phyloP scores from a whole-genome alignment of 345 rosid species.

The Clausena lansium region DNA sequence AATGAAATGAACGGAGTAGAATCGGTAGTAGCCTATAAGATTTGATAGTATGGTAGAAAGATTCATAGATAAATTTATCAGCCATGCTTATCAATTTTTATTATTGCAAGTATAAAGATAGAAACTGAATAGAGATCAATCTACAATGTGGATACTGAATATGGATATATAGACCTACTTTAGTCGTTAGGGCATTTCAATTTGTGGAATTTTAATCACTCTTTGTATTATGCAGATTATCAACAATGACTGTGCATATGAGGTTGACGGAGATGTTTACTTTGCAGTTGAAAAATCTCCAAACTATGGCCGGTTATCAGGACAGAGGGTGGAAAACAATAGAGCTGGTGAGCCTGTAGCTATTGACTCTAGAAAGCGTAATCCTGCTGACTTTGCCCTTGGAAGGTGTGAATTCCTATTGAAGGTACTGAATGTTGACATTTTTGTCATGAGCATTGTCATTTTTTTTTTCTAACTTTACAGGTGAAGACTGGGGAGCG shows the following conservation, averaged over 20 bases:
- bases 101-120: too few species aligned
- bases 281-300: constrained; percentile 72
- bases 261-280: constrained; percentile 76
- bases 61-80: too few species aligned
- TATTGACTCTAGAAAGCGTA: constrained; percentile 74
- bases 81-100: too few species aligned
- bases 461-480: constrained; percentile 15
- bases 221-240: constrained; percentile 13
- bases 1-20: too few species aligned
- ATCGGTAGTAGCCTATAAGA: too few species aligned
- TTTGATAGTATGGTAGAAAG: too few species aligned
- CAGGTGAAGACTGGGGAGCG: constrained; percentile 94
- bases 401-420: constrained; percentile 57
- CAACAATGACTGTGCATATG: constrained; percentile 61
- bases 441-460: neutral
- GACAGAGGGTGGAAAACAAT: constrained; percentile 63
- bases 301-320: constrained; percentile 72
- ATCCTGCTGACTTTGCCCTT: constrained; percentile 95
- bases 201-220: neutral
- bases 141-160: neutral
- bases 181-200: neutral
- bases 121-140: too few species aligned
- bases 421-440: neutral
- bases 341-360: constrained; percentile 87
- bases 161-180: neutral